Conservation (phyloP, 805 yeast genomes). For the Sugiyamaella mastotermitis region DNA sequence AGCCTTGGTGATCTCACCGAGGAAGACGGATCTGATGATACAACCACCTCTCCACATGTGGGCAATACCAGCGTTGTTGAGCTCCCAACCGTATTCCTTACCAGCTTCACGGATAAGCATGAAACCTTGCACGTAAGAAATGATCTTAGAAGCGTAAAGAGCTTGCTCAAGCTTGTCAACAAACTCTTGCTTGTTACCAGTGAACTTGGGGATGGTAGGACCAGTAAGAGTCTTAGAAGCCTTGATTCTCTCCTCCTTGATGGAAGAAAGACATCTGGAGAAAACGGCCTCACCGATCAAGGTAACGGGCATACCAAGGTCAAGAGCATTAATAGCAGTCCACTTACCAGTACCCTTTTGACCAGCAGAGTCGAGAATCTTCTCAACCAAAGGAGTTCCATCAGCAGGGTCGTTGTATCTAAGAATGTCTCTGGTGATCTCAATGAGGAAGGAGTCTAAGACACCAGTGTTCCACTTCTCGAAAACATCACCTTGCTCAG, state of each 20-base stretch:
- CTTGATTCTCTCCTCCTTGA: constrained; percentile 83
- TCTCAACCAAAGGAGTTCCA: constrained; percentile 91
- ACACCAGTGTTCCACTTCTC: constrained; percentile 96
- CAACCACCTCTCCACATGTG: constrained; percentile 99
- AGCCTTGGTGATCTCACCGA: constrained; percentile 95
- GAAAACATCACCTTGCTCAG: constrained; percentile 91
- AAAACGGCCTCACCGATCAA: constrained; percentile 98
- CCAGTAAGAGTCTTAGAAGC: constrained; percentile 79
- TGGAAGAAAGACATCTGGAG: constrained; percentile 89
- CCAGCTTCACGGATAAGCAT: constrained; percentile 99
- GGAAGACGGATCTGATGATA: constrained; percentile 97
- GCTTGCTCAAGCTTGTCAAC: constrained; percentile 97
- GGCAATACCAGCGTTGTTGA: constrained; percentile 97
- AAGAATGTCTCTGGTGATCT: constrained; percentile 93
- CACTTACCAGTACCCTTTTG: constrained; percentile 99
- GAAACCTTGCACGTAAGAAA: constrained; percentile 99
- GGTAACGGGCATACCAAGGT: constrained; percentile 97
- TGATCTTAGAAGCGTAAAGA: constrained; percentile 94
- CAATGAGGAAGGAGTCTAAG: constrained; percentile 92
- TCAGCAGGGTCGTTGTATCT: constrained; percentile 75
- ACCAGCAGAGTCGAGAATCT: constrained; percentile 94
- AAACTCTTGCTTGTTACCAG: constrained; percentile 73
- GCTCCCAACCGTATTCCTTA: constrained; percentile 91
- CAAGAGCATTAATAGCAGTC: constrained; percentile 98
- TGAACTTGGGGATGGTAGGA: constrained; percentile 60